Conservation (phyloP, 345 rosid genomes). For the Hibiscus syriacus region DNA sequence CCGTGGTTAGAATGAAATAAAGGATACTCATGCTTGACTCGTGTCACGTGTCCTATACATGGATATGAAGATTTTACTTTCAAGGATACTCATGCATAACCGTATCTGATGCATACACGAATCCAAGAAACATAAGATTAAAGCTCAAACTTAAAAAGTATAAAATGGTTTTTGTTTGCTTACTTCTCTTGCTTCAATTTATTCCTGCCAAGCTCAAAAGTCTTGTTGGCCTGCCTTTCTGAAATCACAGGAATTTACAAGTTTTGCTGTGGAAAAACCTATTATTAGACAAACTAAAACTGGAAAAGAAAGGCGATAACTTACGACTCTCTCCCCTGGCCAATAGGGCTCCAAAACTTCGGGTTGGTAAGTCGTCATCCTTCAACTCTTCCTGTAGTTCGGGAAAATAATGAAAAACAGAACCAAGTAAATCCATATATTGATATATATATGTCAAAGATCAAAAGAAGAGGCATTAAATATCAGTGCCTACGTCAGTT, state of each 20-base stretch:
- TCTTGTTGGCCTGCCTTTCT: conserved; percentile 41
- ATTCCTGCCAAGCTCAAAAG: conserved; percentile 30
- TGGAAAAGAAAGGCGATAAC: conserved; percentile 15
- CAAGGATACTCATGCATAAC: no score
- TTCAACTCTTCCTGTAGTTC: conserved; percentile 37
- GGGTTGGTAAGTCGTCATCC: conserved; percentile 45
- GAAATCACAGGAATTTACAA: conserved; percentile 11
- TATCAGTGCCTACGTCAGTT: conserved; percentile 35
- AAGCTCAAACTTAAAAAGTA: neutral
- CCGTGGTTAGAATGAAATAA: no score
- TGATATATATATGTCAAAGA: conserved; percentile 3
- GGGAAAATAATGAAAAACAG: neutral
- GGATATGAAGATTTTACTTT: no score
- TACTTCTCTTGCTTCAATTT: conserved; percentile 52
- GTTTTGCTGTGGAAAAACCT: conserved; percentile 7
- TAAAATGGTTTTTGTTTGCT: neutral
- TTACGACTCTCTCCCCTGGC: conserved; percentile 53
- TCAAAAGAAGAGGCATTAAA: neutral
- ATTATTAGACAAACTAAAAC: neutral
- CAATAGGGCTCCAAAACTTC: conserved; percentile 82
- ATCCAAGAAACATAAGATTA: neutral
- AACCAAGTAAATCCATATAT: conserved; percentile 1
- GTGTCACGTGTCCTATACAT: no score
- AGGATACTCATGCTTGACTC: no score
- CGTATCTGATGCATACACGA: no score